Base-by-base conservation (phyloP, 192 early-diverging fungal genomes). In the Linnemannia hyalina region DNA sequence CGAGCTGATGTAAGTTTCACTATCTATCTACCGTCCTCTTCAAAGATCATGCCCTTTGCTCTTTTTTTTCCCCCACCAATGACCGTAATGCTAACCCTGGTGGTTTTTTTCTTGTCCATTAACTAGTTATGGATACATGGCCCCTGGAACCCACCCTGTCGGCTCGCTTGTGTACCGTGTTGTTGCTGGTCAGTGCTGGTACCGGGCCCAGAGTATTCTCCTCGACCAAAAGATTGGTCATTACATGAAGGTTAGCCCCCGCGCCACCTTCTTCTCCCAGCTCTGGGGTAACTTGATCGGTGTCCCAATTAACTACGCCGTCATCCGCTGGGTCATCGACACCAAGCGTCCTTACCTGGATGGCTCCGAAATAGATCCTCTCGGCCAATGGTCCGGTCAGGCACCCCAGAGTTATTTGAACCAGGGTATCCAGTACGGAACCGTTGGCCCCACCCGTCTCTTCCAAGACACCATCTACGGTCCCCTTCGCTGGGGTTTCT, bases 231-330 rank as follows among this genome's bases (percentile, higher is more conserved):
- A 86, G 80, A 81, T 86, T 55, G 84, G 84, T 35, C 84, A 86
- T 49, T 86, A 86, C 68, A 86, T 86, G 84, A 86, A 89, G 82
- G 63, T 83, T 77, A 88, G 83, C 46, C 82, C 84, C 4, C 74
- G 76, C 9, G 84, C 84, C 57, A 86, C 84, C 0, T 86, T 86
- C 60, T 29, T 86, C 20, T 89, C 79, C 29, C 89, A 90, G 74
- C 72, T 90, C 29, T 88, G 80, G 87, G 89, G 89, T 20, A 90
- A 87, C 68, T 52, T 90, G 46, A 75, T 90, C n/a, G 89, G 89
- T 38, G 82, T 82, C 7, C 85, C 85, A 23, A 82, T 88, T 74
- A 90, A 90, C 63, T 90, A 87, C 40, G 83, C 85, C 26, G 81
- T 87, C 36, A 89, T 86, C 15, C 81, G 83, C 40, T 89, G 84